These are phyloP conservation scores for Aspergillus alliaceus DNA, from an alignment of 2,329 filamentous ascomycete genomes.

Conservation along the genomic window DNA sequence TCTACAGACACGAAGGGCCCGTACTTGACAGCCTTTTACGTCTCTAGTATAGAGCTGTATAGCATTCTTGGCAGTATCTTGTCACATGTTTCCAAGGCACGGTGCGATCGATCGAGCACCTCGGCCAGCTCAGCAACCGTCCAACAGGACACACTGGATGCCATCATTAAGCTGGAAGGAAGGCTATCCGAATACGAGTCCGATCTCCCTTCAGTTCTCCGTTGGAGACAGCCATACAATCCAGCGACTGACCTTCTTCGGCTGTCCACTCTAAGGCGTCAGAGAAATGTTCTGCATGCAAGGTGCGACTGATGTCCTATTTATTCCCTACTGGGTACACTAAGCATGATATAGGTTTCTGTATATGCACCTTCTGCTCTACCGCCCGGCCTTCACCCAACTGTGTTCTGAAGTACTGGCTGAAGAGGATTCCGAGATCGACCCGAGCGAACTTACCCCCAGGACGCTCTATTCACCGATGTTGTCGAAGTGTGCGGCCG, in stretches of 20 bases:
- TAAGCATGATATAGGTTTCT: conserved; percentile 24
- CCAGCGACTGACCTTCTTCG: neutral
- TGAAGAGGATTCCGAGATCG: neutral
- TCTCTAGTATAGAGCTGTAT: conserved; percentile 27
- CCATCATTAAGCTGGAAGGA: conserved; percentile 29
- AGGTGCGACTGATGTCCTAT: conserved; percentile 16
- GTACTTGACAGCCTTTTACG: conserved; percentile 28
- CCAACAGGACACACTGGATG: conserved; percentile 22
- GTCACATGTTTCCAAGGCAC: conserved; percentile 34
- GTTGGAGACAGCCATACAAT: conserved; percentile 17
- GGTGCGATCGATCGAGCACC: conserved; percentile 20
- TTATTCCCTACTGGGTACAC: too few species aligned
- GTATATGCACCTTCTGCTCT: conserved; percentile 34
- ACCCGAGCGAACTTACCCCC: conserved; percentile 6
- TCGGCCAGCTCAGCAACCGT: conserved; percentile 7
- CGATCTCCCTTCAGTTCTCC: conserved; percentile 23
- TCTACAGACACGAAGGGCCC: conserved; percentile 10
- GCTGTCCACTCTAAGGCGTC: conserved; percentile 19
- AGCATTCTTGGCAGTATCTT: conserved; percentile 36
- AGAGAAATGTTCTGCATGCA: conserved; percentile 31
- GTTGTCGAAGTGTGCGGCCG: conserved; percentile 29
- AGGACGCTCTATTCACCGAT: conserved; percentile 26
- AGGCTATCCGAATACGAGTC: conserved; percentile 25
- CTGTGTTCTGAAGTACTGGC: conserved; percentile 24
- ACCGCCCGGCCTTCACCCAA: conserved; percentile 36